Percentiles rank a stretch among this genome's conserved stretches.
These are phyloP conservation scores for Glycine soja DNA, from an alignment of 306 rosid genomes.

Conservation along the genomic window DNA sequence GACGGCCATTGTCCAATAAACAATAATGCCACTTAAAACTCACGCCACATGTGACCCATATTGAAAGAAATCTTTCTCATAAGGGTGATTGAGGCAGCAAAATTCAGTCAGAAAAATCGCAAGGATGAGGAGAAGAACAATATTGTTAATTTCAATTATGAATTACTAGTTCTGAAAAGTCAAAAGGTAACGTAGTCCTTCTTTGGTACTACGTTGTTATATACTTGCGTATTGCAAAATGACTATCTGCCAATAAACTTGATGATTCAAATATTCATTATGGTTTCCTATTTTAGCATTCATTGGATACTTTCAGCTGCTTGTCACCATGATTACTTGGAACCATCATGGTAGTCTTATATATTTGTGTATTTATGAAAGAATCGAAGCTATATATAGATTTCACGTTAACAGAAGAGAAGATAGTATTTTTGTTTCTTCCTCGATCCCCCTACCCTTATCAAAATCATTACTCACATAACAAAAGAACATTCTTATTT, in stretches of 20 bases:
- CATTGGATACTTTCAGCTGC: neutral
- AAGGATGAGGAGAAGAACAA: neutral
- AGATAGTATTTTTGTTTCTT: neutral
- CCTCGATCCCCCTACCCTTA: neutral
- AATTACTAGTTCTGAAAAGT: neutral
- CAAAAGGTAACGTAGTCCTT: neutral
- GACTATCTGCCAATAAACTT: neutral
- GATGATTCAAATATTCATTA: neutral
- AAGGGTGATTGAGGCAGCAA: neutral
- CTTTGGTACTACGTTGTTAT: neutral
- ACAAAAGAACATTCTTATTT: neutral
- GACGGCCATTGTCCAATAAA: neutral
- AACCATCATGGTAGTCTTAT: neutral
- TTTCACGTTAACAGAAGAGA: neutral
- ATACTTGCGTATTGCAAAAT: neutral
- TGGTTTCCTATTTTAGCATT: neutral
- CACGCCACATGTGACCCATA: neutral
- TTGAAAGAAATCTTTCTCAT: neutral
- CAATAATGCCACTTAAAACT: constrained; percentile 14
- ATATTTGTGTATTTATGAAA: neutral
- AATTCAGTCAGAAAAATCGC: neutral
- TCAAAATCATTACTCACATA: neutral
- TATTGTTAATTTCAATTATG: neutral
- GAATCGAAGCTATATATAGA: neutral
- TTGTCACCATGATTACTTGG: neutral